Conservation (phyloP, 2,329 filamentous ascomycete genomes). For the Tolypocladium pustulatum region DNA sequence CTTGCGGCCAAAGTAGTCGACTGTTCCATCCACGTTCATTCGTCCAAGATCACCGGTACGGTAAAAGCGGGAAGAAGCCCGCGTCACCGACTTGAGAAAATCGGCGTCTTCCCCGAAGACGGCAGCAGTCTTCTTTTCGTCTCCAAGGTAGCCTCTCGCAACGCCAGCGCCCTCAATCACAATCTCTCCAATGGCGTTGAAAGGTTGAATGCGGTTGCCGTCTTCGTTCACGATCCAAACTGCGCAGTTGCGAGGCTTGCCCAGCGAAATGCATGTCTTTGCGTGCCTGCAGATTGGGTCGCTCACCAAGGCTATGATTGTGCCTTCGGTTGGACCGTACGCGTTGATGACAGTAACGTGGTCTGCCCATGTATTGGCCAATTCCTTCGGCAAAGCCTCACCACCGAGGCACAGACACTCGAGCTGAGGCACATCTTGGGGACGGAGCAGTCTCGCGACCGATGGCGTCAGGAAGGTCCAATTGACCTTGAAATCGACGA, state of each 20-base stretch:
- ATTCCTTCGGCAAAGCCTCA: conserved; percentile 8
- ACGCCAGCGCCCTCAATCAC: conserved; percentile 1
- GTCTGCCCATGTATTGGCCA: conserved; percentile 8
- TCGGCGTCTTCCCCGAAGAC: background rate
- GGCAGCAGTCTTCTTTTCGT: background rate
- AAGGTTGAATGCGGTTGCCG: background rate
- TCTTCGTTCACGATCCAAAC: background rate
- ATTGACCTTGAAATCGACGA: conserved; percentile 7
- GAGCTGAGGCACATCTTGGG: conserved; percentile 1
- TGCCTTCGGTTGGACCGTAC: conserved; percentile 12
- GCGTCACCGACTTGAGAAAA: background rate
- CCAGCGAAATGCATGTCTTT: background rate
- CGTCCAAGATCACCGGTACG: conserved; percentile 1
- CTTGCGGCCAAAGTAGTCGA: conserved; percentile 1
- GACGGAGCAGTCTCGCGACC: conserved; percentile 9
- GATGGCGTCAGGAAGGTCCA: conserved; percentile 14
- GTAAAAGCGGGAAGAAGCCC: background rate
- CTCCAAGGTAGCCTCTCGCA: background rate
- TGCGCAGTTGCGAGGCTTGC: background rate
- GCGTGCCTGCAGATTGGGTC: background rate
- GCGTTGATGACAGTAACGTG: conserved; percentile 10
- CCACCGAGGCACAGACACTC: conserved; percentile 6
- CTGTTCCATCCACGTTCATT: background rate
- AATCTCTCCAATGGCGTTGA: background rate
- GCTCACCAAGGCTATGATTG: conserved; percentile 5